Evolutionary conservation across 108 stramenopile genomes (phyloP).

Genomic region (Pelagomonas calceolata): DNA sequence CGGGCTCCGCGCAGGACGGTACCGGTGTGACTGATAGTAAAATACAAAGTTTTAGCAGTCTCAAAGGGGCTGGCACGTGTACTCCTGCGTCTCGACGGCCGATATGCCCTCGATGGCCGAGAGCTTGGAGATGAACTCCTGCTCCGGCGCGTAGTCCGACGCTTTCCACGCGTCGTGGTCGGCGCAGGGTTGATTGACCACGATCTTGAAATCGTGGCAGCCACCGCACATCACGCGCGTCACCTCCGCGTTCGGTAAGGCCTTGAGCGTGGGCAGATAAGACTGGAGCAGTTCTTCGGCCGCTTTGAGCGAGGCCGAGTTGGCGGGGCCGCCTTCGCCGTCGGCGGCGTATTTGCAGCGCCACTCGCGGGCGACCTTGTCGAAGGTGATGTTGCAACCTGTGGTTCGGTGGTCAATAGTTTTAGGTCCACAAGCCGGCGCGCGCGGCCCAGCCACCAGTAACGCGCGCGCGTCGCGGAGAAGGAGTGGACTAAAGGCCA

Average conservation of each 20-base stretch:
- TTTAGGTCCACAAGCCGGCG: too few relatives aligned
- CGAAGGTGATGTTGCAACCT: conserved; percentile 1
- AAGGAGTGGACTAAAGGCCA: too few relatives aligned
- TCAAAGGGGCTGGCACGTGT: conserved; percentile 4
- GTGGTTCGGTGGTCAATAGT: too few relatives aligned
- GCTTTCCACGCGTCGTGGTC: conserved; percentile 12
- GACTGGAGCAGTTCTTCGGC: neutral
- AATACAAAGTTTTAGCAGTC: too few relatives aligned
- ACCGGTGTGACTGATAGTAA: too few relatives aligned
- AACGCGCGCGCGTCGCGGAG: too few relatives aligned
- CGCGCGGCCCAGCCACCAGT: too few relatives aligned
- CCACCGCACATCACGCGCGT: conserved; percentile 14
- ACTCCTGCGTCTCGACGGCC: conserved; percentile 23
- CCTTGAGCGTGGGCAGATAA: neutral
- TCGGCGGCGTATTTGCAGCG: conserved; percentile 3
- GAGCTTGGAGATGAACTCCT: conserved; percentile 15
- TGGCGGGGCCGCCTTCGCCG: too few relatives aligned
- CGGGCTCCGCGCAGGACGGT: too few relatives aligned
- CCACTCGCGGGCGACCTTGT: neutral
- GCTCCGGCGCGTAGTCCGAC: conserved; percentile 15
- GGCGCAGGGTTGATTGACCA: conserved; percentile 1
- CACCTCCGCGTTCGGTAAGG: neutral
- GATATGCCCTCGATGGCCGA: conserved; percentile 19
- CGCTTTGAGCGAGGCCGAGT: neutral
- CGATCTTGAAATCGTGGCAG: conserved; percentile 12